Conservation (phyloP, 768 basidiomycete species). For the Podaxis mareebaensis region DNA sequence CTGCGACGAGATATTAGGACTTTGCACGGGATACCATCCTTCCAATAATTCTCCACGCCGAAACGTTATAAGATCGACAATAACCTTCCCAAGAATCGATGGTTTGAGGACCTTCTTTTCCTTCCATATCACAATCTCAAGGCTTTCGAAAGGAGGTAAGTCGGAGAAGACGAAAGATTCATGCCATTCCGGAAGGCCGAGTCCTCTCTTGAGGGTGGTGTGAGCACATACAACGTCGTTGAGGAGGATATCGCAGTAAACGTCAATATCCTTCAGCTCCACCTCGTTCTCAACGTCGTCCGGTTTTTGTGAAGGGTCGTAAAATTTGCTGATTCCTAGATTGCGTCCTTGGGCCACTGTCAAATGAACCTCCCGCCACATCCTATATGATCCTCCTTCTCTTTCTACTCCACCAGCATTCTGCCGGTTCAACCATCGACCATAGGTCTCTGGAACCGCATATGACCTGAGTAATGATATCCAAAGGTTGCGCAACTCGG, state of each 20-base stretch:
- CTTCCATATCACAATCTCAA: slow-evolving; percentile 69
- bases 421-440: slow-evolving; percentile 42
- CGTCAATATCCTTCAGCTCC: slow-evolving; percentile 63
- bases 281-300: slow-evolving; percentile 36
- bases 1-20: slow-evolving; percentile 43
- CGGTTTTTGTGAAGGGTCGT: slow-evolving; percentile 24
- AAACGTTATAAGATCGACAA: slow-evolving; percentile 69
- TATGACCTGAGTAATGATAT: slow-evolving; percentile 78
- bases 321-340: slow-evolving; percentile 53
- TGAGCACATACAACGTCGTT: slow-evolving; percentile 69
- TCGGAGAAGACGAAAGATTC: slow-evolving; percentile 76
- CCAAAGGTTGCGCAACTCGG: slow-evolving; percentile 73
- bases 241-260: slow-evolving; percentile 78
- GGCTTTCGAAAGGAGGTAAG: slow-evolving; percentile 73
- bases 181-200: slow-evolving; percentile 77
- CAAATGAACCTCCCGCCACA: slow-evolving; percentile 84
- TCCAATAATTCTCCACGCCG: slow-evolving; percentile 73
- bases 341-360: slow-evolving; percentile 74
- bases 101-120: slow-evolving; percentile 67
- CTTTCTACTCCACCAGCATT: slow-evolving; percentile 25
- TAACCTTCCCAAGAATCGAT: slow-evolving; percentile 55
- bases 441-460: slow-evolving; percentile 79
- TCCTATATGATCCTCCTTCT: slow-evolving; percentile 79
- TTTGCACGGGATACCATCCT: slow-evolving; percentile 82
- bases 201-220: slow-evolving; percentile 70